A percentile compares a stretch with the other conserved stretches of the same genome.
These are phyloP conservation scores for Epichloe coenophiala DNA, from an alignment of 2,329 filamentous ascomycete genomes.

Conservation along the genomic window DNA sequence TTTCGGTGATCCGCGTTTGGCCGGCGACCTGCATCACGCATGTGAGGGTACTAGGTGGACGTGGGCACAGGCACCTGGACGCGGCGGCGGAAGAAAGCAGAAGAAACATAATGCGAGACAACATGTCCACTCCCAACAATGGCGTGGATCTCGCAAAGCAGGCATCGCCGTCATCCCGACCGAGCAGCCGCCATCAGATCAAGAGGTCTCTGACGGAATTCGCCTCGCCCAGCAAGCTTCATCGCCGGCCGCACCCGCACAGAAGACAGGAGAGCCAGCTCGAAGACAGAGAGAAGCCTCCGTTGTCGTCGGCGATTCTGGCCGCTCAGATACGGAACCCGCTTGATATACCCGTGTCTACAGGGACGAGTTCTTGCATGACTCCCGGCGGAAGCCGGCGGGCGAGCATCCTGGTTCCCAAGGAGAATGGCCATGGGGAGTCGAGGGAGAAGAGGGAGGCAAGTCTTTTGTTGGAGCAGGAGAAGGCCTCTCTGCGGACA, in stretches of 20 bases:
- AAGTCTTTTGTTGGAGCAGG: constrained; percentile 25
- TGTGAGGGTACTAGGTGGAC: background rate
- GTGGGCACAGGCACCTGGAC: background rate
- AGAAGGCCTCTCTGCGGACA: constrained; percentile 16
- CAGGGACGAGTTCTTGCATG: constrained; percentile 28
- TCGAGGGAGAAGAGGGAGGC: constrained; percentile 29
- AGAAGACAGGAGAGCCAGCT: constrained; percentile 17
- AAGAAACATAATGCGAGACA: background rate
- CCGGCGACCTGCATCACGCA: constrained; percentile 4
- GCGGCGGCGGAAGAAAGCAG: background rate
- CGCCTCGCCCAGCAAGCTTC: constrained; percentile 30
- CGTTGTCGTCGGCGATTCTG: background rate
- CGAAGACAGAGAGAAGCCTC: constrained; percentile 16
- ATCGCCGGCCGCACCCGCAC: constrained; percentile 22
- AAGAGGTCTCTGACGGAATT: constrained; percentile 43
- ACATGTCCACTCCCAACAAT: constrained; percentile 7
- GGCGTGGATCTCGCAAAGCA: constrained; percentile 1
- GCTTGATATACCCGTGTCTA: constrained; percentile 31
- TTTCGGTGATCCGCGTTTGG: background rate
- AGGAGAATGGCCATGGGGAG: constrained; percentile 18
- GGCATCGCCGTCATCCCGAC: constrained; percentile 6
- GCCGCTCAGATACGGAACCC: constrained; percentile 24
- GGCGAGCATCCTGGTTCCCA: constrained; percentile 24
- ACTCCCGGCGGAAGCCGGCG: constrained; percentile 31
- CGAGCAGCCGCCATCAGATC: constrained; percentile 34